Conservation (phyloP, 2,329 filamentous ascomycete species). For the Verticillium nonalfalfae region DNA sequence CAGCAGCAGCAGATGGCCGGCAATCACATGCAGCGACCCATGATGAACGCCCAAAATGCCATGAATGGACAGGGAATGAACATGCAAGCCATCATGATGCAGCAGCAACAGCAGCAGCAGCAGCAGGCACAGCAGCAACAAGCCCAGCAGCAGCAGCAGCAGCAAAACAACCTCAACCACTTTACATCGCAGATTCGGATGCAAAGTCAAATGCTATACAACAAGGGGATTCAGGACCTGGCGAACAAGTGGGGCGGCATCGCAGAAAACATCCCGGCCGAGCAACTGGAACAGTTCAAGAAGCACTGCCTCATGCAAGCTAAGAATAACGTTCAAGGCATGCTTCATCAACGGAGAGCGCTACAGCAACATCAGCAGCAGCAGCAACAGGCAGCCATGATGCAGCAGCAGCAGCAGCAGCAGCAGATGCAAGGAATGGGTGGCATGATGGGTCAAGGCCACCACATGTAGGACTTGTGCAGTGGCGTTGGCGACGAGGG, state of each 20-base stretch:
- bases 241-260: slow-evolving; percentile 30
- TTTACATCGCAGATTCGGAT: slow-evolving; percentile 23
- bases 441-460: slow-evolving; percentile 40
- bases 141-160: slow-evolving; percentile 28
- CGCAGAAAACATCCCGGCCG: slow-evolving; percentile 37
- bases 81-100: slow-evolving; percentile 33
- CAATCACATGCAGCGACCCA: slow-evolving; percentile 29
- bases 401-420: slow-evolving; percentile 30
- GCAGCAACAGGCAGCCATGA: slow-evolving; percentile 23
- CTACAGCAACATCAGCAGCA: not conserved
- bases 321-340: slow-evolving; percentile 23
- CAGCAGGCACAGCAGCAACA: slow-evolving; percentile 19
- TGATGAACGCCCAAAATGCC: slow-evolving; percentile 28
- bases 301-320: slow-evolving; percentile 31
- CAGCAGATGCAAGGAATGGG: slow-evolving; percentile 44
- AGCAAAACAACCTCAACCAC: slow-evolving; percentile 16
- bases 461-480: slow-evolving; percentile 34
- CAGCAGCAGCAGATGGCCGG: slow-evolving; percentile 25
- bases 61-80: slow-evolving; percentile 32
- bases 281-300: slow-evolving; percentile 38
- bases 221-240: slow-evolving; percentile 26
- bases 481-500: not conserved
- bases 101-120: slow-evolving; percentile 19
- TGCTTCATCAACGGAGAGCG: slow-evolving; percentile 22
- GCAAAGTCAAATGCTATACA: slow-evolving; percentile 30